These are phyloP conservation scores for Bimuria novae-zelandiae DNA, from an alignment of 2,329 filamentous ascomycete genomes.

Conservation along the genomic window DNA sequence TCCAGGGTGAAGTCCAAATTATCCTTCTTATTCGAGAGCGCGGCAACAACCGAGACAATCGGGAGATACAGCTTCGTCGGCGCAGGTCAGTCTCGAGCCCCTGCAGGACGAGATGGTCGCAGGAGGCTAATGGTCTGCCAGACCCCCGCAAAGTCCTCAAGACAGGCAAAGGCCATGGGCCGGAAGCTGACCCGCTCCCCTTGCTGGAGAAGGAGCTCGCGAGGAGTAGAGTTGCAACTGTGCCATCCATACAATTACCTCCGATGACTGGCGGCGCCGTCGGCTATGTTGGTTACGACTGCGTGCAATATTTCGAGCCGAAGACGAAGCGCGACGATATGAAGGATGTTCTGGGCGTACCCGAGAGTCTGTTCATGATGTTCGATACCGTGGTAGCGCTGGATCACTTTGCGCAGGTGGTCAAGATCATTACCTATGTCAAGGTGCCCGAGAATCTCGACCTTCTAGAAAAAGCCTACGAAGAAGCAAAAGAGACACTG, in stretches of 20 bases:
- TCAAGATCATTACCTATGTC: constrained; percentile 93
- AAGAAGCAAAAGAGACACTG: constrained; percentile 67
- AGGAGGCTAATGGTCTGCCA: constrained; percentile 27
- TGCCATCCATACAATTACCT: constrained; percentile 82
- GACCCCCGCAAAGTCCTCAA: constrained; percentile 77
- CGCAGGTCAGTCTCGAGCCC: constrained; percentile 61
- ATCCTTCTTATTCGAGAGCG: constrained; percentile 95
- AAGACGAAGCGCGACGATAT: constrained; percentile 87
- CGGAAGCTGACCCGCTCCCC: constrained; percentile 81
- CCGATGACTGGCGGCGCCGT: constrained; percentile 90
- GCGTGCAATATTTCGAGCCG: constrained; percentile 96
- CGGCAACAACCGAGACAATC: constrained; percentile 86
- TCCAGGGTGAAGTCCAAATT: constrained; percentile 67
- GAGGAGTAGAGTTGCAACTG: constrained; percentile 76
- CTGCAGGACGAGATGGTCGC: not conserved
- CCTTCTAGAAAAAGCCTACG: constrained; percentile 71
- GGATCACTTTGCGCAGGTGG: constrained; percentile 89
- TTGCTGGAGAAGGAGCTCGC: constrained; percentile 80
- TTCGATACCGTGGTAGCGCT: constrained; percentile 94
- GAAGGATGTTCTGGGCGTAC: constrained; percentile 85
- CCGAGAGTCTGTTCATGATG: constrained; percentile 95
- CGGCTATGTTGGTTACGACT: constrained; percentile 97
- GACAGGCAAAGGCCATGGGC: constrained; percentile 86
- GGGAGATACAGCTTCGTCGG: constrained; percentile 96
- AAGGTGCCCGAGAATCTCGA: constrained; percentile 61